Evolutionary conservation across 2,329 filamentous ascomycete genomes (phyloP), one percentile per base, ranked within the genome.

Genomic region (Diaporthe humulicola): DNA sequence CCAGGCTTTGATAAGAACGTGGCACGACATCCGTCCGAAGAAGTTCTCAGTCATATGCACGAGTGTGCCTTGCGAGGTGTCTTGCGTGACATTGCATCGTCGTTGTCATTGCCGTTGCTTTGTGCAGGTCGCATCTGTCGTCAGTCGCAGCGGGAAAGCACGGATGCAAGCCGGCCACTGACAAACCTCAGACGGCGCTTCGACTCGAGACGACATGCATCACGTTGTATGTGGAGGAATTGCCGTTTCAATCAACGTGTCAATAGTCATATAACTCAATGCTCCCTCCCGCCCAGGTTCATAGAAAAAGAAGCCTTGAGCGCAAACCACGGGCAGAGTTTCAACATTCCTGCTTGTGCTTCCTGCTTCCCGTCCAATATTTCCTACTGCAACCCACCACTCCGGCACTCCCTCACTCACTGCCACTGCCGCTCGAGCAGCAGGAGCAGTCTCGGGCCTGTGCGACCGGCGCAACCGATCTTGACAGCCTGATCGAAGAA

Each of bases 181-280:
- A 25, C 61, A 25, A 64, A 67, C 42, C 61, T 67, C 64, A 52
- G 64, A 67, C 61, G 64, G 64, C 36, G 64, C 64, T 38, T 67
- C 64, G 64, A 67, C 64, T 52, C 64, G 64, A 54, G 64, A 67
- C 64, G 64, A 67, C 64, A 67, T 30, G 45, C 64, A 38, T 52
- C 45, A 67, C 64, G 52, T 12, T 33, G 45, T 48, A 12, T 52
- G 45, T 38, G 14, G 64, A 33, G 30, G 38, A 28, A 28, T 22
- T 22, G 45, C 64, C 64, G 64, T 67, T 54, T 67, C 64, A 67
- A 52, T 52, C 64, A 52, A 67, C 64, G 64, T 67, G 64, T 67
- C 64, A 67, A 67, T 52, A 52, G 64, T 52, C 45, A 54, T 38
- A 54, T 67, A 67, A 67, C 48, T 52, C 64, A 67, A 67, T 67